Evolutionary conservation across 2,329 filamentous ascomycete genomes (phyloP).

Genomic region (Fusarium sp.): DNA sequence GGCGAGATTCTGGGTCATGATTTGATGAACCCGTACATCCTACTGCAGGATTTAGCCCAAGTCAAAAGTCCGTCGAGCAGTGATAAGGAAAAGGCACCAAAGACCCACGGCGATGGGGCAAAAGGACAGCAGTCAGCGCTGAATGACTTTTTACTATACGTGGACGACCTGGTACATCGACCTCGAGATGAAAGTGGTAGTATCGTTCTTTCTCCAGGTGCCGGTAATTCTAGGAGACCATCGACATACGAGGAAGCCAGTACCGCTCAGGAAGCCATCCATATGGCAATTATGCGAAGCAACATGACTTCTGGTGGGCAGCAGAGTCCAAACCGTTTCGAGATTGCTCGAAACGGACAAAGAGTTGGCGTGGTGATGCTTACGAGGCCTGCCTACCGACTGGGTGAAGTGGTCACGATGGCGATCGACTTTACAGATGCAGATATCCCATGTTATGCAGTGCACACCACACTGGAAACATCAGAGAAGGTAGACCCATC

Average conservation of each 20-base stretch:
- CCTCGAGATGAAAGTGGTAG: slow-evolving; percentile 64
- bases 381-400: slow-evolving; percentile 85
- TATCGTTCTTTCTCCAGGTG: slow-evolving; percentile 77
- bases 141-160: slow-evolving; percentile 79
- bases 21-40: slow-evolving; percentile 91
- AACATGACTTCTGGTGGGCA: slow-evolving; percentile 74
- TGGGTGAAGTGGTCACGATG: slow-evolving; percentile 88
- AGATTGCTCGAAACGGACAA: slow-evolving; percentile 91
- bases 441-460: slow-evolving; percentile 84
- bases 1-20: slow-evolving; percentile 94
- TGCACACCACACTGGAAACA: slow-evolving; percentile 87
- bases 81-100: slow-evolving; percentile 32
- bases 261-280: slow-evolving; percentile 85
- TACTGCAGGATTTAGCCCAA: slow-evolving; percentile 84
- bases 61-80: slow-evolving; percentile 59
- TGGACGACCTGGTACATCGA: slow-evolving; percentile 76
- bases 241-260: slow-evolving; percentile 67
- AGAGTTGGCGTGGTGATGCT: slow-evolving; percentile 92
- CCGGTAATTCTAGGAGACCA: slow-evolving; percentile 64
- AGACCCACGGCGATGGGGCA: slow-evolving; percentile 47
- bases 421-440: slow-evolving; percentile 85
- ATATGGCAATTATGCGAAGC: slow-evolving; percentile 88
- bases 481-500: slow-evolving; percentile 83
- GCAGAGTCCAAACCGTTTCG: slow-evolving; percentile 90
- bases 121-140: slow-evolving; percentile 54